These are phyloP conservation scores for Fusarium brevicatenulatum DNA, from an alignment of 2,329 filamentous ascomycete species.

Conservation along the genomic window DNA sequence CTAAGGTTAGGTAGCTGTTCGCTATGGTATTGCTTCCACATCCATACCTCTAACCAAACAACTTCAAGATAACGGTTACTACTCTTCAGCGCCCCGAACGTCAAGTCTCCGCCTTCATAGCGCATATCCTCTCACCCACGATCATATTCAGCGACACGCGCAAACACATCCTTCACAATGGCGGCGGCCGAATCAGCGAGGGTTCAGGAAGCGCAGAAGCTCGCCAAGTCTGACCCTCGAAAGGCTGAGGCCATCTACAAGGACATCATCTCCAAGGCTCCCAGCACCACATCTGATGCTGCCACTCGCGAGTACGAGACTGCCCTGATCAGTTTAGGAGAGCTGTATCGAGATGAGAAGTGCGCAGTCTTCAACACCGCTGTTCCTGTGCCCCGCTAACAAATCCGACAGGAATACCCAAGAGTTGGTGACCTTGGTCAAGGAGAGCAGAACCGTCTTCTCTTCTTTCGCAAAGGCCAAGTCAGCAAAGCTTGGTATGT, in stretches of 20 bases:
- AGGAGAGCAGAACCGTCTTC: constrained; percentile 87
- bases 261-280: constrained; percentile 86
- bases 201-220: constrained; percentile 89
- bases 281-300: constrained; percentile 82
- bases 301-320: constrained; percentile 92
- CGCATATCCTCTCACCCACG: neutral
- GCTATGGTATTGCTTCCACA: constrained; percentile 26
- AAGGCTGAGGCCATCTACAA: constrained; percentile 91
- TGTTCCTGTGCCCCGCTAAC: constrained; percentile 23
- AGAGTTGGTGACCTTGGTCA: constrained; percentile 89
- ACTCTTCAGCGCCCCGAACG: constrained; percentile 1
- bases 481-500: constrained; percentile 93
- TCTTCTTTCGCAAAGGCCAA: constrained; percentile 99
- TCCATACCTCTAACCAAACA: constrained; percentile 31
- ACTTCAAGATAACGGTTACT: constrained; percentile 29
- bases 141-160: constrained; percentile 12
- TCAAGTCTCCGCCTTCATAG: neutral
- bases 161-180: constrained; percentile 53
- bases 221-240: constrained; percentile 80
- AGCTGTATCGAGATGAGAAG: constrained; percentile 92
- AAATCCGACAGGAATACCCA: constrained; percentile 72
- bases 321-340: constrained; percentile 87
- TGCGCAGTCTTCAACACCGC: constrained; percentile 54
- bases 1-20: constrained; percentile 33
- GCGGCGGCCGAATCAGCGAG: constrained; percentile 68